Base-by-base conservation (phyloP, 2,329 filamentous ascomycete genomes). In the Stachybotrys elegans region DNA sequence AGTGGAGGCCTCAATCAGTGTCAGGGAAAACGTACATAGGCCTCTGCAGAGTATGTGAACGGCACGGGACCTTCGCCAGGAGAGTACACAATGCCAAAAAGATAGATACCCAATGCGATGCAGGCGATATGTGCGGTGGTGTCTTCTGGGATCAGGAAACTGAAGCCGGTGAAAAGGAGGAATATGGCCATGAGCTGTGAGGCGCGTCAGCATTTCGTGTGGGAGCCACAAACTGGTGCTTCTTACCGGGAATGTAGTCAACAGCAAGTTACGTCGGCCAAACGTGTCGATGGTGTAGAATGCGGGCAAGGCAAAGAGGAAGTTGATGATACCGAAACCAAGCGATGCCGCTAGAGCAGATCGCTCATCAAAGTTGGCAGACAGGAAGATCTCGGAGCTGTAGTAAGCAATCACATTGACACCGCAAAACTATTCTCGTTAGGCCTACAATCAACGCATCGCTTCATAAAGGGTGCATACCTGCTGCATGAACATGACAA, bases 401-500 rank as follows among this genome's bases (percentile, higher is more conserved):
- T 58, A 58, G 44, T 57, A 58, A 14, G 56, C 53, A 31, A 57
- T 56, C n/a, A 56, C 45, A 23, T 53, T 51, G 2, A 54, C 49
- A 49, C n/a, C n/a, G n/a, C n/a, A n/a, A n/a, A n/a, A n/a, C n/a
- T n/a, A n/a, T n/a, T n/a, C n/a, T n/a, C n/a, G n/a, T n/a, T n/a
- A n/a, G n/a, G n/a, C n/a, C n/a, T n/a, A n/a, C n/a, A n/a, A n/a
- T n/a, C n/a, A n/a, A n/a, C n/a, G n/a, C n/a, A n/a, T n/a, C n/a
- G n/a, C 82, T n/a, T n/a, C n/a, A n/a, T n/a, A n/a, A n/a, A n/a
- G 82, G 38, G 65, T 64, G 44, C 70, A 76, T 51, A 62, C 54
- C 59, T 84, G 80, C 53, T 85, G 81, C 73, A 82, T 76, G 49
- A 83, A 83, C 53, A 84, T 84, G 47, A 83, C 78, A 34, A 83